Base-by-base conservation (phyloP, 2,329 filamentous ascomycete genomes). In the Colletotrichum falcatum region DNA sequence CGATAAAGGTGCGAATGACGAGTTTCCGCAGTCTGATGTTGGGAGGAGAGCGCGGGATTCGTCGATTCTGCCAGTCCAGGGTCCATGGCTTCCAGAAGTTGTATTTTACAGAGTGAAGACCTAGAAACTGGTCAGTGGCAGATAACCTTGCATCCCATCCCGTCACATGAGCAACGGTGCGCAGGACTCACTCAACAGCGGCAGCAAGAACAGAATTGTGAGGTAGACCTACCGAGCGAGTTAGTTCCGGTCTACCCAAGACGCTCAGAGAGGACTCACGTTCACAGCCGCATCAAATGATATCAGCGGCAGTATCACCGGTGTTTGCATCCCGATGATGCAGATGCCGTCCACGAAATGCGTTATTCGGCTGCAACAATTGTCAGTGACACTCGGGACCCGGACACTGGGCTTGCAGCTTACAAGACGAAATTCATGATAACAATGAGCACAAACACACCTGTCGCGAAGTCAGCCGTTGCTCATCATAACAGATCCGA, bases 31-130 rank as follows among this genome's bases (percentile, higher is more conserved):
- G 56, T 12, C 67, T 39, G 5, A 70, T 9, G 5, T 70, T 70
- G 2, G 67, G 67, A 11, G 67, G 67, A 0, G 67, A 63, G 30
- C 67, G 26, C 5, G 63, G 63, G 5, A 70, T 66, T 3, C 63
- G 63, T n/a, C 49, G 33, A 2, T 66, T 66, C 2, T 56, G 53
- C 67, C 67, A 70, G 14, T 70, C 67, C 4, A 70, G 14, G 1
- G 67, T 70, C 67, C 67, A 70, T n/a, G 67, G 67, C n/a, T 54
- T 70, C 67, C 67, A 70, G 12, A 70, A 70, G 56, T 61, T 66
- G 12, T 70, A 66, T 20, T 62, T 70, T 6, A 70, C 63, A 7
- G 67, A 70, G 26, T 70, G 67, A 16, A 70, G 56, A 6, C 56
- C 66, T 70, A 6, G 1, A 11, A 1, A 16, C 1, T 35, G 3